Evolutionary conservation across 208 protist genomes (phyloP).

Genomic region (Trypanosoma platydactyli): DNA sequence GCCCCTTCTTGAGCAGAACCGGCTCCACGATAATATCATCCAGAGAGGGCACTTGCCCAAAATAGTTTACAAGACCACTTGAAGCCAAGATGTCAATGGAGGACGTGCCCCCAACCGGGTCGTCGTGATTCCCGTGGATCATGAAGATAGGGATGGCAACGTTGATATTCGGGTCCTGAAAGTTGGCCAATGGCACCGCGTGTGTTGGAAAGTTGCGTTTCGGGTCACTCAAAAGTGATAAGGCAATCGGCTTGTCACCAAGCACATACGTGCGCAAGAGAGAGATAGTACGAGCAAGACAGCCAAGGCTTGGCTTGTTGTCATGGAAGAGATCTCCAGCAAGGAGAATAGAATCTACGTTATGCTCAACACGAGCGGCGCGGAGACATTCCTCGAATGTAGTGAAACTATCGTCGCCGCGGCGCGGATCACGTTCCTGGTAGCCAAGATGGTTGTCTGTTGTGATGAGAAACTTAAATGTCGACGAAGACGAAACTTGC

Average conservation of each 20-base stretch:
- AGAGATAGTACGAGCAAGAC: conserved; percentile 85
- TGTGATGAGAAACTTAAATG: conserved; percentile 90
- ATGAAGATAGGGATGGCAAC: conserved; percentile 98
- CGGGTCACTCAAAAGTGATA: conserved; percentile 94
- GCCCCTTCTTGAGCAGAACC: conserved; percentile 92
- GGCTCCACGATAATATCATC: conserved; percentile 95
- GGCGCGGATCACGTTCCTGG: conserved; percentile 93
- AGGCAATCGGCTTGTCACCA: conserved; percentile 86
- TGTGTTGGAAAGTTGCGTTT: conserved; percentile 89
- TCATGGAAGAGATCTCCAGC: conserved; percentile 99
- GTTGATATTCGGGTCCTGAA: conserved; percentile 98
- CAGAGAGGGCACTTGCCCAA: conserved; percentile 93
- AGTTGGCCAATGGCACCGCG: conserved; percentile 80
- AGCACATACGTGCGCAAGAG: conserved; percentile 92
- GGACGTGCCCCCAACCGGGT: conserved; percentile 95
- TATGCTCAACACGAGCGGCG: conserved; percentile 87
- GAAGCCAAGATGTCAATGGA: conserved; percentile 95
- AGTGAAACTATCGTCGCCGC: conserved; percentile 97
- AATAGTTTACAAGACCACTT: conserved; percentile 98
- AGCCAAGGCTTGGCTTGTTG: conserved; percentile 97
- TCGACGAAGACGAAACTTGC: conserved; percentile 33
- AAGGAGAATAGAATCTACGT: conserved; percentile 97
- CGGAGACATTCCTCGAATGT: conserved; percentile 98
- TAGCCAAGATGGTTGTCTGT: conserved; percentile 98
- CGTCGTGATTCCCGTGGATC: conserved; percentile 99